Evolutionary conservation across 257 asterid species (phyloP).

Genomic region (Fraxinus pennsylvanica): DNA sequence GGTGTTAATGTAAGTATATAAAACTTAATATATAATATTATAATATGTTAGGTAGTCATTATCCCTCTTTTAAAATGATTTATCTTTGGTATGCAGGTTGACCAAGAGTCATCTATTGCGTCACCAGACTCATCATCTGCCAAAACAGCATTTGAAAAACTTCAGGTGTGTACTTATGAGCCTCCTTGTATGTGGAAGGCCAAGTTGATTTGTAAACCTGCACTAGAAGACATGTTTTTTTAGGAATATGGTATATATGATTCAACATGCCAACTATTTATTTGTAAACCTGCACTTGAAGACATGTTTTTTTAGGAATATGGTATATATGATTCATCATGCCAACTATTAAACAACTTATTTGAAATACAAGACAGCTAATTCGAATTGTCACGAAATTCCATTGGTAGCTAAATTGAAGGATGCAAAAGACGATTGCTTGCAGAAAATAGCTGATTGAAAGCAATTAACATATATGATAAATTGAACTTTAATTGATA

Average conservation of each 20-base stretch:
- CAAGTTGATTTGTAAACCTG: conserved; percentile 12
- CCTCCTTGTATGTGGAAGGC: conserved; percentile 1
- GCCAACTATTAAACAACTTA: no score
- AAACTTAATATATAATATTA: conserved; percentile 3
- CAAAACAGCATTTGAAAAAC: conserved; percentile 76
- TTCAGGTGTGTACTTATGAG: conserved; percentile 53
- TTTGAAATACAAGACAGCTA: no score
- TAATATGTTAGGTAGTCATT: conserved; percentile 6
- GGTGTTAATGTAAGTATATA: conserved; percentile 68
- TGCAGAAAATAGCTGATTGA: not conserved
- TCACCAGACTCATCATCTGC: conserved; percentile 62
- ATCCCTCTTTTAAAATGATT: conserved; percentile 12
- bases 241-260: not conserved
- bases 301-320: not conserved
- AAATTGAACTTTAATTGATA: not conserved
- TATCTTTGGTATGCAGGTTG: conserved; percentile 51
- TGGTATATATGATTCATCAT: not conserved
- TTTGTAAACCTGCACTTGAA: conserved; percentile 1
- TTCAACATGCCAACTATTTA: no score
- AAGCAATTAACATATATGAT: not conserved
- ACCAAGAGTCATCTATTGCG: conserved; percentile 48
- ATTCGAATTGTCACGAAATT: no score
- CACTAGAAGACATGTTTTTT: conserved; percentile 1
- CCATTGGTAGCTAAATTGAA: not conserved
- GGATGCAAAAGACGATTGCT: conserved; percentile 16